phyloP scores from a whole-genome alignment of 306 rosid species.

The Rubus parviflorus region DNA sequence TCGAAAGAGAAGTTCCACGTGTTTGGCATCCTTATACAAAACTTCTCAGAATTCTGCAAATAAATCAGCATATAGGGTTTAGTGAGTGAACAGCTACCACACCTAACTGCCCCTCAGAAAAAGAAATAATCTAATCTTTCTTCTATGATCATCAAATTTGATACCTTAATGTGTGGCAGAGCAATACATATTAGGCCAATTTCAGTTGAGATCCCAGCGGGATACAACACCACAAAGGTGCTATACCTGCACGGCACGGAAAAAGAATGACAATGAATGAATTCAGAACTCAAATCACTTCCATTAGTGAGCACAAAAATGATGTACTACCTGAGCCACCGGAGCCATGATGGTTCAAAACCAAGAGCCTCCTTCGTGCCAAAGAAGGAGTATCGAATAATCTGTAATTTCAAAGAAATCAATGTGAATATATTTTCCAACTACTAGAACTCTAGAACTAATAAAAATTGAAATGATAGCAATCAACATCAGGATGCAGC shows the following conservation, averaged over 20 bases:
- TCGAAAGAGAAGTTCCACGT: conserved; percentile 80
- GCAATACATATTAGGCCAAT: conserved; percentile 65
- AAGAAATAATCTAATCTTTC: neutral
- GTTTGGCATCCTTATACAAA: conserved; percentile 80
- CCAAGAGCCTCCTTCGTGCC: conserved; percentile 79
- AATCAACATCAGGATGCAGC: neutral
- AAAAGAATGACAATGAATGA: conserved; percentile 1
- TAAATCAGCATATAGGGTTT: neutral
- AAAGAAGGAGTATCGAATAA: conserved; percentile 73
- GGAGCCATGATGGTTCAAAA: conserved; percentile 74
- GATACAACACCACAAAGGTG: conserved; percentile 64
- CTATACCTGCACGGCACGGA: conserved; percentile 57
- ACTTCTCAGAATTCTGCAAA: conserved; percentile 68
- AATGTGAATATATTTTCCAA: neutral
- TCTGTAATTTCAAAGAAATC: conserved; percentile 42
- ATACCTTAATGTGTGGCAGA: conserved; percentile 73
- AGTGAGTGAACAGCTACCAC: neutral
- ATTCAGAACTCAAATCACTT: neutral
- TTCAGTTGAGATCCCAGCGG: conserved; percentile 67
- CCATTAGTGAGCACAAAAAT: conserved; percentile 2
- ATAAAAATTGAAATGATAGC: neutral
- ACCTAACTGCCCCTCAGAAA: neutral
- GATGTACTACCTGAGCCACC: conserved; percentile 73
- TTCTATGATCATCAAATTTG: neutral
- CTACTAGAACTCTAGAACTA: neutral